A percentile compares a stretch with the other conserved stretches of the same genome.
These are phyloP conservation scores for Stachybotrys chlorohalonatus DNA, from an alignment of 2,329 filamentous ascomycete genomes.

Conservation along the genomic window DNA sequence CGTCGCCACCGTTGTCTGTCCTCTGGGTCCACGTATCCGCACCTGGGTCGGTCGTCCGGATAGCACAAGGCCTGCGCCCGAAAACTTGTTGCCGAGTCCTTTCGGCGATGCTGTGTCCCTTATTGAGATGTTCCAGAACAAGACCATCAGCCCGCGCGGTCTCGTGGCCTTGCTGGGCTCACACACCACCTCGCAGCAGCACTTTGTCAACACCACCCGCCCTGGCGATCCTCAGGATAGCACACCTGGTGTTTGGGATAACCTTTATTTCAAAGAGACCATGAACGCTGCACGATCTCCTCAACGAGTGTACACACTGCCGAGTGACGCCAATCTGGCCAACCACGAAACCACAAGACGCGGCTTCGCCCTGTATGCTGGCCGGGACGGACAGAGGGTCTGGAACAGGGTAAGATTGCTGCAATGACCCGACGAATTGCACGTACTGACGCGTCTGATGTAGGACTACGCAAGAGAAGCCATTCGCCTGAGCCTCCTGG, in stretches of 20 bases:
- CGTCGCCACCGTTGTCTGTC: constrained; percentile 25
- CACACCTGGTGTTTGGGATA: constrained; percentile 40
- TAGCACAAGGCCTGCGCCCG: constrained; percentile 23
- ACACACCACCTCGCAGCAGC: constrained; percentile 37
- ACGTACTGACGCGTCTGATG: background rate
- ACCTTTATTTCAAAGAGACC: constrained; percentile 32
- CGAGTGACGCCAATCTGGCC: background rate
- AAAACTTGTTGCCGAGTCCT: constrained; percentile 29
- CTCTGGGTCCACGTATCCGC: constrained; percentile 25
- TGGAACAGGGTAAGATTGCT: background rate
- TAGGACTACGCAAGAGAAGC: background rate
- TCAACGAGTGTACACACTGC: background rate
- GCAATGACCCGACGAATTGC: background rate
- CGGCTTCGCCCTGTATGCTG: background rate
- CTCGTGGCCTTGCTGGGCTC: constrained; percentile 42
- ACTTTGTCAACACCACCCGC: constrained; percentile 26
- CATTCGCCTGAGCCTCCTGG: background rate
- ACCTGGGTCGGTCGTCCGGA: constrained; percentile 40
- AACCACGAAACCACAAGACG: background rate
- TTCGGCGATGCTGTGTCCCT: constrained; percentile 28
- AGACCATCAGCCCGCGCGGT: constrained; percentile 38
- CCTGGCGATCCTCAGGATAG: constrained; percentile 34
- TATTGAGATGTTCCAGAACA: constrained; percentile 34
- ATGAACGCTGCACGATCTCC: background rate
- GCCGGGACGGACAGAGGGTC: background rate